Base-by-base conservation (phyloP, 176 grass and related monocot genomes). In the Zea luxurians region DNA sequence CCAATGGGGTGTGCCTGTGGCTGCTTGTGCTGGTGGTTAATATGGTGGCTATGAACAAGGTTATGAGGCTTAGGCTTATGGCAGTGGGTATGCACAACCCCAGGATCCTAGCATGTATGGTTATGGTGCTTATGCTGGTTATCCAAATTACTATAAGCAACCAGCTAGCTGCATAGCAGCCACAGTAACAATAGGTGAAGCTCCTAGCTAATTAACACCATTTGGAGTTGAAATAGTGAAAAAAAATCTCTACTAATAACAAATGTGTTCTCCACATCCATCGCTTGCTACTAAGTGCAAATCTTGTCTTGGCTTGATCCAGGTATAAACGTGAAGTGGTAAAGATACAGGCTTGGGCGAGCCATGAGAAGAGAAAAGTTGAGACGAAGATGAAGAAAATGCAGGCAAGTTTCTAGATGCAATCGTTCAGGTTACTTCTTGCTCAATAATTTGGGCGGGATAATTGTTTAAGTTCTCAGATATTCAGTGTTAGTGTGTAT, bases 41-140 rank as follows among this genome's bases (percentile, higher is more conserved):
- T 91, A 92, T 67, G 89, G 85, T 85, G 87, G 91, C 59, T 99
- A 92, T 70, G 88, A 88, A 48, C 92, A 91, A 83, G 76, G 81
- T 45, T 84, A 84, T 3, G 89, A n/a, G n/a, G n/a, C n/a, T n/a
- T n/a, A 90, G n/a, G 69, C 86, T 20, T 97, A 97, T 85, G 80
- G 84, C 0, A 89, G 81, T 7, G 92, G 93, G 34, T 88, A 88
- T 63, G 85, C 84, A 62, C 83, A 93, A 48, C 85, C 85, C 15
- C 96, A 95, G 86, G 92, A 95, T 88, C 89, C 96, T 68, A 99
- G 86, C 78, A 83, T 92, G 88, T 99, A 99, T 85, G 83, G 91
- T 76, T 92, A 89, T 88, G 87, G 81, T 69, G 83, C 85, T 65
- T 98, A 92, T 79, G 77, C 83, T 60, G 92, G 96, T 69, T 99